Base-by-base conservation (phyloP, 2,329 filamentous ascomycete genomes). In the Fusarium ambrosium region DNA sequence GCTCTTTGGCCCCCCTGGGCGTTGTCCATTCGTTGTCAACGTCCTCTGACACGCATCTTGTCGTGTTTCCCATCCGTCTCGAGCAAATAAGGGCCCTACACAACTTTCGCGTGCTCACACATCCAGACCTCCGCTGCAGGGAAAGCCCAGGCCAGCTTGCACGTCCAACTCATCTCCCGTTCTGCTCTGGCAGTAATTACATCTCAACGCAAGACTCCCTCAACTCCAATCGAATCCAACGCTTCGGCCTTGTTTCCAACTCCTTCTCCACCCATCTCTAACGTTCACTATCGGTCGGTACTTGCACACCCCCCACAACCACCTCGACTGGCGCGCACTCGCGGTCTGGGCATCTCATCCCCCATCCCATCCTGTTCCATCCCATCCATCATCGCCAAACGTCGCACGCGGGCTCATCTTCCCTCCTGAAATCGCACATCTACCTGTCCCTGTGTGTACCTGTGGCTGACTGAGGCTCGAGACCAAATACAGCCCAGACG, bases 41-140 rank as follows among this genome's bases (percentile, higher is more conserved):
- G n/a, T 62, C 56, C 43, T 64, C 36, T 61, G 61, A 72, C 59
- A 62, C 72, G 65, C 72, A 74, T 75, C 72, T 36, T 56, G 62
- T 72, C 68, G 58, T 74, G 71, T 74, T 72, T 71, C 34, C 68
- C 71, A 62, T 74, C 62, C 68, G 53, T 66, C 69, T 63, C 65
- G 53, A 74, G 58, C 67, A 70, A 71, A 71, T 53, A 71, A 66
- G 55, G 27, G 34, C 34, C 29, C 34, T 48, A 32, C 63, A 66
- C 64, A 59, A 24, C 34, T 59, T 36, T 6, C 16, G 34, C 27
- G 27, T 27, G 36, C 43, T 48, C 32, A 18, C 58, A 61, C 51
- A 68, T 37, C 43, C n/a, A 62, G 53, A 67, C 68, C 48, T 27
- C 20, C 59, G 20, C 58, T 32, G 48, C 60, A 66, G 62, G 72